Evolutionary conservation across 192 early-diverging fungal species (phyloP).

Genomic region (Radiomyces spectabilis): DNA sequence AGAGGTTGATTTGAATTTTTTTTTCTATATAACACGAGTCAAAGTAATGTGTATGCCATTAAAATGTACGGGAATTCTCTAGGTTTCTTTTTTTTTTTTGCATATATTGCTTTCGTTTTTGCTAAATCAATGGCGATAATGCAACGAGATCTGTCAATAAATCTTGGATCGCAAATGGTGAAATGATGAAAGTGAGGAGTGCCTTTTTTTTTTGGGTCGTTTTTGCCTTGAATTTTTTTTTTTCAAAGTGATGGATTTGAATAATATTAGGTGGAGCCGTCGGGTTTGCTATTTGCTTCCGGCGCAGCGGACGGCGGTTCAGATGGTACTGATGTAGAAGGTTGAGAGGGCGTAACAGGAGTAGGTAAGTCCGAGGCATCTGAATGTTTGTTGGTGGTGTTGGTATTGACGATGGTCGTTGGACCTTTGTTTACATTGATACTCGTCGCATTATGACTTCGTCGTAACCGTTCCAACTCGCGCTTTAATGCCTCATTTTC

Average conservation of each 20-base stretch:
- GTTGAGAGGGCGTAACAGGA: background rate
- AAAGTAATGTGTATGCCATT: background rate
- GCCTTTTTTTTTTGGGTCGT: no score
- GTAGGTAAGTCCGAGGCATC: background rate
- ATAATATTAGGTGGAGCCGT: no score
- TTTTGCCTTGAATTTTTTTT: no score
- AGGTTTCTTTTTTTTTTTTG: background rate
- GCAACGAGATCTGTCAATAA: background rate
- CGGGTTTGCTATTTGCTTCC: no score
- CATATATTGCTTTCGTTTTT: background rate
- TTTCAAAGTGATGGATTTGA: no score
- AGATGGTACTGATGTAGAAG: background rate
- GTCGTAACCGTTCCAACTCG: conserved; percentile 11
- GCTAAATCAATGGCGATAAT: background rate
- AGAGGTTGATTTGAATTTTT: background rate
- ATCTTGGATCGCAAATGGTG: no score
- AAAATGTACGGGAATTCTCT: background rate
- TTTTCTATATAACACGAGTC: background rate
- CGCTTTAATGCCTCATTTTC: conserved; percentile 11
- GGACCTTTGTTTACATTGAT: no score
- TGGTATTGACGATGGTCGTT: background rate
- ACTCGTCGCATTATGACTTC: background rate
- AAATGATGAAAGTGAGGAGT: no score
- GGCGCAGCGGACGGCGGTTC: no score
- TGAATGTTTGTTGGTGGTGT: no score